Evolutionary conservation across 2,329 filamentous ascomycete genomes (phyloP), one percentile per base, ranked within the genome.

Genomic region (Lasiodiplodia sp.): DNA sequence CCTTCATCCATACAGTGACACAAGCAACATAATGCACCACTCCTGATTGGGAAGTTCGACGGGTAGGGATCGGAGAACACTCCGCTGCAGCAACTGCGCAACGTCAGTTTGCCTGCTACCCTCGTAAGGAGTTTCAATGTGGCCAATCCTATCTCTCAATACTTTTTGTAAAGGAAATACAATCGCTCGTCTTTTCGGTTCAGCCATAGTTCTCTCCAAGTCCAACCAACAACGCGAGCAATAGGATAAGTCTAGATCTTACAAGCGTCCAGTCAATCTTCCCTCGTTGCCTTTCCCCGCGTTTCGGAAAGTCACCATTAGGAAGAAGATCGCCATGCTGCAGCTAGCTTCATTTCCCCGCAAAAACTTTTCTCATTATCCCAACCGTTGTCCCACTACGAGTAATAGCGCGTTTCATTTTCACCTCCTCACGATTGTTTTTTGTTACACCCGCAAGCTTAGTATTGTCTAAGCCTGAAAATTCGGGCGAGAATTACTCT

Each of bases 41-140:
- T 34, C 31, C 8, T 34, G 31, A 34, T 34, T 2, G 5, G 31
- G 31, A 34, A 34, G 31, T 34, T 34, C 1, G 7, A 34, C 31
- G 31, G 8, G 31, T 34, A 34, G 8, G 8, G 8, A 34, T 10
- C 31, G 31, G 31, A 34, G 31, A 34, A 34, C 31, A 34, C 31
- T 34, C 31, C 31, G 31, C 31, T 34, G 31, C 31, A 34, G 8
- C 31, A 34, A 34, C 31, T 34, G 31, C 31, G 8, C 31, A 34
- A 34, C 18, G 16, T 44, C 16, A 44, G 16, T 8, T 18, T 3
- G 16, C 40, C 40, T 44, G 16, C 2, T 70, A 63, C 12, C 44
- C 69, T 57, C 68, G n/a, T 75, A 81, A 53, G 6, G 16, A 8
- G 4, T 6, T 18, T 8, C 16, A 4, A n/a, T 18, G 3, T 18